phyloP scores from a whole-genome alignment of 495 filamentous ascomycete species.

The Eremomyces bilateralis region DNA sequence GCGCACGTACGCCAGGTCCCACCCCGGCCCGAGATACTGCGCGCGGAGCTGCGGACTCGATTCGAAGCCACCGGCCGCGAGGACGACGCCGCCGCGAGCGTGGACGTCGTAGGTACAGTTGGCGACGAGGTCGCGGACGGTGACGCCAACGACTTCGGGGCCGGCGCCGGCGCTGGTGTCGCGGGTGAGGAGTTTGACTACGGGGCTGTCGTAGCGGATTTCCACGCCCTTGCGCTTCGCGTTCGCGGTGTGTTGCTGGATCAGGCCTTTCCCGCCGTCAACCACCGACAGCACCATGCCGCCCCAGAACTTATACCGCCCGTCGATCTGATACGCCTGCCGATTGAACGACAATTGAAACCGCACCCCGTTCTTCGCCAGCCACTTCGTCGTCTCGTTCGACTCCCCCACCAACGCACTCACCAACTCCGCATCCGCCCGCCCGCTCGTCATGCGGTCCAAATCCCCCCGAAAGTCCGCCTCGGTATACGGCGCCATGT shows the following conservation, averaged over 20 bases:
- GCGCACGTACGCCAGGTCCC: constrained; percentile 36
- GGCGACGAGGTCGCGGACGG: constrained; percentile 13
- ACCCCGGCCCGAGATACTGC: constrained; percentile 36
- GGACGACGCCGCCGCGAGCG: constrained; percentile 24
- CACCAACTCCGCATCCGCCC: constrained; percentile 24
- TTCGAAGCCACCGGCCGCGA: constrained; percentile 41
- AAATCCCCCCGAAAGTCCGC: constrained; percentile 28
- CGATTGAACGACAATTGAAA: constrained; percentile 39
- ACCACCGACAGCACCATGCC: constrained; percentile 32
- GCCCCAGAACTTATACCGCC: constrained; percentile 38
- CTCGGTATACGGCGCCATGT: constrained; percentile 24
- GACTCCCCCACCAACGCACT: constrained; percentile 26
- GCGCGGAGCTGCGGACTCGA: constrained; percentile 29
- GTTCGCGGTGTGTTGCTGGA: constrained; percentile 24
- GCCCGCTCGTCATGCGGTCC: constrained; percentile 25
- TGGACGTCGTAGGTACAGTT: constrained; percentile 13
- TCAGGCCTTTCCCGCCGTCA: constrained; percentile 35
- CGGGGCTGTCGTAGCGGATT: constrained; percentile 24
- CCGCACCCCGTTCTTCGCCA: constrained; percentile 27
- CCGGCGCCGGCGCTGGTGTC: constrained; percentile 17
- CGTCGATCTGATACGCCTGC: constrained; percentile 34
- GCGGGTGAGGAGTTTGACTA: constrained; percentile 18
- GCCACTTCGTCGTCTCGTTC: constrained; percentile 29
- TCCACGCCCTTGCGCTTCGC: constrained; percentile 22
- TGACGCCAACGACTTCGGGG: constrained; percentile 21